These are phyloP conservation scores for Epichloe scottii DNA, from an alignment of 2,329 filamentous ascomycete genomes.

Conservation along the genomic window DNA sequence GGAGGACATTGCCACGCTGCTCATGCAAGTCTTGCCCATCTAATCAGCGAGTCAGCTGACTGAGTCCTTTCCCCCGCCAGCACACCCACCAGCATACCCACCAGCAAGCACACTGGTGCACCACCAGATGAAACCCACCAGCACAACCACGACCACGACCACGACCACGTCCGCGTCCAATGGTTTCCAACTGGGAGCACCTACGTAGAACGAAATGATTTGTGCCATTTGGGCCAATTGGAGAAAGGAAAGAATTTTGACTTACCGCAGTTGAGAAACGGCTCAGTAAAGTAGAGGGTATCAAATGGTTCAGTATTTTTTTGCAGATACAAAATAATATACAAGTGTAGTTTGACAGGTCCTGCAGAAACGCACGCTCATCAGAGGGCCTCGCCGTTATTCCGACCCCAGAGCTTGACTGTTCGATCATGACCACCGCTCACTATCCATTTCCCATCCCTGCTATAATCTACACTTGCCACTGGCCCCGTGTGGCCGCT, in stretches of 20 bases:
- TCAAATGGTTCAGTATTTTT: background rate
- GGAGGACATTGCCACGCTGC: background rate
- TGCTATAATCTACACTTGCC: slow-evolving; percentile 76
- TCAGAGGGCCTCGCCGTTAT: slow-evolving; percentile 50
- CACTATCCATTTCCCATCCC: slow-evolving; percentile 81
- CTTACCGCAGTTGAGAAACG: background rate
- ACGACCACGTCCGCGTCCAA: too few relatives aligned
- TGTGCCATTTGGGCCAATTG: too few relatives aligned
- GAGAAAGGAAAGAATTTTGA: background rate
- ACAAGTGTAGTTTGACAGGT: background rate
- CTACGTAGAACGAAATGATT: too few relatives aligned
- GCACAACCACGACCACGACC: too few relatives aligned
- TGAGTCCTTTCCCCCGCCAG: background rate
- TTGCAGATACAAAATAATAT: background rate
- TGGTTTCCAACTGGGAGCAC: too few relatives aligned
- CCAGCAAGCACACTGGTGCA: too few relatives aligned
- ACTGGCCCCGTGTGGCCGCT: slow-evolving; percentile 89
- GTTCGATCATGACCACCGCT: slow-evolving; percentile 91
- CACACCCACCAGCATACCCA: background rate
- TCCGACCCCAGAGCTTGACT: slow-evolving; percentile 89
- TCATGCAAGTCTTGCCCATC: background rate
- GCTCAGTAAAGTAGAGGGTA: background rate
- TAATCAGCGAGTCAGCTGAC: slow-evolving; percentile 2
- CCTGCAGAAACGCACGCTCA: background rate
- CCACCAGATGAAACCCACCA: too few relatives aligned